These are phyloP conservation scores for Ophiosphaerella korrae DNA, from an alignment of 2,329 filamentous ascomycete genomes.

Conservation along the genomic window DNA sequence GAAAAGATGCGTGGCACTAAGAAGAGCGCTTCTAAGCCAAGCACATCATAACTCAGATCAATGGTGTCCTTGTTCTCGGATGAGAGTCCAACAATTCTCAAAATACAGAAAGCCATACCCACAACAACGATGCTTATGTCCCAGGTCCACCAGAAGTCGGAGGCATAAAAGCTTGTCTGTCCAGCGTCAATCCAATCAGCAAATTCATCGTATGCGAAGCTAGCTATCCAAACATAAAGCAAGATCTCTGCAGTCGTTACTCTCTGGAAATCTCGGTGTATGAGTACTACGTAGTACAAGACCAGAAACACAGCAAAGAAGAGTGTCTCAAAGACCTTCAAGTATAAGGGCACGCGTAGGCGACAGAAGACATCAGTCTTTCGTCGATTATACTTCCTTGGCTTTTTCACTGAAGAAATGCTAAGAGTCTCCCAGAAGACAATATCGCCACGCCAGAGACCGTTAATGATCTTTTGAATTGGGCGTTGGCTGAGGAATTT, in stretches of 20 bases:
- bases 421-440: conserved; percentile 85
- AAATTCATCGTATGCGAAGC: conserved; percentile 83
- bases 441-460: conserved; percentile 82
- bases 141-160: conserved; percentile 44
- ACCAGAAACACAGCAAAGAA: conserved; percentile 79
- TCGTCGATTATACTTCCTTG: conserved; percentile 72
- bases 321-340: conserved; percentile 81
- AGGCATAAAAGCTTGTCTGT: conserved; percentile 66
- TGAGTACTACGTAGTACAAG: conserved; percentile 85
- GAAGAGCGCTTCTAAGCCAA: conserved; percentile 86
- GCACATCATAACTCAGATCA: conserved; percentile 83
- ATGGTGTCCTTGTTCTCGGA: conserved; percentile 67
- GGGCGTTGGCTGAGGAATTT: conserved; percentile 80
- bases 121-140: conserved; percentile 68
- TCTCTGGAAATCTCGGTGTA: conserved; percentile 69
- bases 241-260: conserved; percentile 73
- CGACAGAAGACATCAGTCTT: conserved; percentile 61
- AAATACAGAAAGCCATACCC: conserved; percentile 70
- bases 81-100: conserved; percentile 69
- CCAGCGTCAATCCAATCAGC: conserved; percentile 79
- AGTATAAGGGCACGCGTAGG: conserved; percentile 78
- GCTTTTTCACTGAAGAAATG: conserved; percentile 73
- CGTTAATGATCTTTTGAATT: conserved; percentile 81
- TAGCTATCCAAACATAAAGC: conserved; percentile 84
- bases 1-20: conserved; percentile 88